phyloP scores from a whole-genome alignment of 139 green algal genomes.

The Chlorella sp. region DNA sequence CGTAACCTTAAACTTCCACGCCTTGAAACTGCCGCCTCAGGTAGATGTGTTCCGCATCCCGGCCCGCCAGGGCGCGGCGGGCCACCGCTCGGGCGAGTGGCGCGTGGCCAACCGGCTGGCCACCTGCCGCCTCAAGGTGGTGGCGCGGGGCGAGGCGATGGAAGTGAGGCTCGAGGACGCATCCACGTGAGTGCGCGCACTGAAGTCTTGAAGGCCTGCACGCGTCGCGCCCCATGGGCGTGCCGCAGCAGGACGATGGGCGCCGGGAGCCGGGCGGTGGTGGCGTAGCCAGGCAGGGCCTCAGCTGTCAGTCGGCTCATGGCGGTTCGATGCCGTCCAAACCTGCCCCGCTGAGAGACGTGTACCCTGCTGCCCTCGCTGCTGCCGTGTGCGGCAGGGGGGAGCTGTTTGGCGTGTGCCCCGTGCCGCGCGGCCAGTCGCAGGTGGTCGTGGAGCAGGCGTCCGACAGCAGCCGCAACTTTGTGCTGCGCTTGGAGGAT shows the following conservation, averaged over 20 bases:
- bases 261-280: no score
- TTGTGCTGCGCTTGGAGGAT: slow-evolving; percentile 81
- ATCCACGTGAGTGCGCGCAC: slow-evolving; percentile 32
- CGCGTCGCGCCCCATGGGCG: no score
- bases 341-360: no score
- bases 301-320: no score
- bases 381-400: slow-evolving; percentile 41
- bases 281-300: no score
- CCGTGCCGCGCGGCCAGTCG: slow-evolving; percentile 55
- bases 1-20: neutral
- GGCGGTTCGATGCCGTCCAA: no score
- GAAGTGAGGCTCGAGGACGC: slow-evolving; percentile 68
- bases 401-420: slow-evolving; percentile 77
- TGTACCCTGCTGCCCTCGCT: neutral
- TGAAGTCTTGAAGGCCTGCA: no score
- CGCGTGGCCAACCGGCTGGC: slow-evolving; percentile 64
- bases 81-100: slow-evolving; percentile 62
- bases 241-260: no score
- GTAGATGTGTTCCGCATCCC: slow-evolving; percentile 65
- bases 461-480: slow-evolving; percentile 70
- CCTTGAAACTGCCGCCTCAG: neutral
- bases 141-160: slow-evolving; percentile 37
- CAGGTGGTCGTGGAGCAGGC: slow-evolving; percentile 64
- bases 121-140: slow-evolving; percentile 46
- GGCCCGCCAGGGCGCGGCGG: slow-evolving; percentile 31